Conservation (phyloP, 2,329 filamentous ascomycete genomes). For the Byssothecium circinans region DNA sequence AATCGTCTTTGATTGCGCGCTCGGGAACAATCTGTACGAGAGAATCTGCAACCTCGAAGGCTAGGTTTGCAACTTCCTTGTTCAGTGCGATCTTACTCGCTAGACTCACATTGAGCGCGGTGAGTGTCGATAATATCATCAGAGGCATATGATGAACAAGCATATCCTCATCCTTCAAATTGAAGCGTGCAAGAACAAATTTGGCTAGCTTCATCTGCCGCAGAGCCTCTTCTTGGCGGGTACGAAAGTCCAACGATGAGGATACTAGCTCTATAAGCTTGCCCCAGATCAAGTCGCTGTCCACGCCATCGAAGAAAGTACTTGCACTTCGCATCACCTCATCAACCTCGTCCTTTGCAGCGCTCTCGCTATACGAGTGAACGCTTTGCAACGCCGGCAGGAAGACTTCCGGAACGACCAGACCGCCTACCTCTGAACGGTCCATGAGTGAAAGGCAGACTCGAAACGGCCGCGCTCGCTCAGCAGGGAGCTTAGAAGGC, state of each 20-base stretch:
- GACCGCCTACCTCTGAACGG: constrained; percentile 91
- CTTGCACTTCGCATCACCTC: constrained; percentile 92
- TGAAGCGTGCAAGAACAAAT: constrained; percentile 87
- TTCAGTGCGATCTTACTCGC: constrained; percentile 8
- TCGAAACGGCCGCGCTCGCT: constrained; percentile 81
- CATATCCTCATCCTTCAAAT: constrained; percentile 96
- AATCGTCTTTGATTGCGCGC: constrained; percentile 26
- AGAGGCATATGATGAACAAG: constrained; percentile 80
- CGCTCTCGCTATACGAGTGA: constrained; percentile 68
- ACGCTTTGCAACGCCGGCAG: constrained; percentile 82
- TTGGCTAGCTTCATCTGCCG: constrained; percentile 71
- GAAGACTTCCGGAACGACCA: constrained; percentile 87
- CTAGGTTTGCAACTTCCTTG: constrained; percentile 24
- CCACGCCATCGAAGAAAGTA: constrained; percentile 96
- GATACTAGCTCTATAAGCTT: constrained; percentile 71
- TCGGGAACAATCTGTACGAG: constrained; percentile 44
- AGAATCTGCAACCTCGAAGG: constrained; percentile 42
- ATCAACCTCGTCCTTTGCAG: constrained; percentile 70
- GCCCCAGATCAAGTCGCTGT: constrained; percentile 89
- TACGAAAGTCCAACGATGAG: constrained; percentile 52
- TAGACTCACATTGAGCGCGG: constrained; percentile 44
- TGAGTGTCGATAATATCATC: constrained; percentile 65
- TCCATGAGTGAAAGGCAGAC: constrained; percentile 97
- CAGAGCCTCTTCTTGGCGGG: constrained; percentile 49
- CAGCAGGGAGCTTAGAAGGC: constrained; percentile 57